Evolutionary conservation across 306 rosid genomes (phyloP).

Genomic region (Corylus americana): DNA sequence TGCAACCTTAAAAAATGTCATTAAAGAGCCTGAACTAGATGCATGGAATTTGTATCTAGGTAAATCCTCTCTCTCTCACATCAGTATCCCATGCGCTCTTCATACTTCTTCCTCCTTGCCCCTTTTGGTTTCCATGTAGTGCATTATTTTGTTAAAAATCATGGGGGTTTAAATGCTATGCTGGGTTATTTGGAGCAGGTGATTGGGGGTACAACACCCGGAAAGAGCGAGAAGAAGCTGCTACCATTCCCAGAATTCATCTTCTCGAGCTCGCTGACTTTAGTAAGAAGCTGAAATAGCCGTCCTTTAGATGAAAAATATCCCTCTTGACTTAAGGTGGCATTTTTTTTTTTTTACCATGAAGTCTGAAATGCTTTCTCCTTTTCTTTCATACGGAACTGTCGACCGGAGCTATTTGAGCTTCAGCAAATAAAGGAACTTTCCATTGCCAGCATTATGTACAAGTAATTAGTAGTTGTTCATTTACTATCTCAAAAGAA

Average conservation of each 20-base stretch:
- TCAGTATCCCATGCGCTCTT: background rate
- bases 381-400: slow-evolving; percentile 4
- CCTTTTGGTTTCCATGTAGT: background rate
- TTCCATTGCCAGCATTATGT: background rate
- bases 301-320: slow-evolving; percentile 6
- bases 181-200: slow-evolving; percentile 42
- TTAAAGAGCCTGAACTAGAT: slow-evolving; percentile 81
- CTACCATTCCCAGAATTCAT: slow-evolving; percentile 59
- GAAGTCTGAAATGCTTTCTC: slow-evolving; percentile 4
- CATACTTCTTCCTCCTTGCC: background rate
- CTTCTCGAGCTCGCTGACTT: slow-evolving; percentile 65
- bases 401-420: slow-evolving; percentile 1
- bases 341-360: background rate
- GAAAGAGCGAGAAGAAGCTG: slow-evolving; percentile 85
- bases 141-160: slow-evolving; percentile 6
- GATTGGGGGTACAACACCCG: slow-evolving; percentile 88
- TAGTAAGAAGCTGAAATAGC: slow-evolving; percentile 65
- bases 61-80: slow-evolving; percentile 27
- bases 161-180: slow-evolving; percentile 12
- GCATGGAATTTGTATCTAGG: slow-evolving; percentile 86
- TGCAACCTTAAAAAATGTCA: slow-evolving; percentile 79
- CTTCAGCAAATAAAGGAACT: slow-evolving; percentile 12
- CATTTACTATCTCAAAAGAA: no score
- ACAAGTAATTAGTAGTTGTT: background rate
- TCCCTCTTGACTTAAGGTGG: slow-evolving; percentile 4